These are phyloP conservation scores for Arthrobotrys iridis DNA, from an alignment of 2,329 filamentous ascomycete genomes.

Conservation along the genomic window DNA sequence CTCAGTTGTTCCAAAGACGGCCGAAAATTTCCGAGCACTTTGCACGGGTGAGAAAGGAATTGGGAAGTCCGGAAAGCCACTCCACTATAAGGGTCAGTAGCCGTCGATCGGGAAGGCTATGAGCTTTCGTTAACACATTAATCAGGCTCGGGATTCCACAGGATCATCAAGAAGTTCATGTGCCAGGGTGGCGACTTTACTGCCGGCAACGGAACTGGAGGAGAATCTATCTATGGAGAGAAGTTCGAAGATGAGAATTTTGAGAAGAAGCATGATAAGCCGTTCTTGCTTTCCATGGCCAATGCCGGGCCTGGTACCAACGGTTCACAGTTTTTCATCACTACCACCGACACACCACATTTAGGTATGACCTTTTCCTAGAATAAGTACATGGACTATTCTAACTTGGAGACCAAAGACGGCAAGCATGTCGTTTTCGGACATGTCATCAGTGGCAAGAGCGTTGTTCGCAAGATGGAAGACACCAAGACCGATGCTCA, in stretches of 20 bases:
- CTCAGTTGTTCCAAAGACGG: constrained; percentile 93
- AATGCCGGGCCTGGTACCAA: constrained; percentile 97
- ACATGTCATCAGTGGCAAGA: constrained; percentile 91
- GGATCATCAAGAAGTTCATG: constrained; percentile 98
- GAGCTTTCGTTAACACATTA: constrained; percentile 80
- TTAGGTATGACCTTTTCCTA: background rate
- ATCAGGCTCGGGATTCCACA: constrained; percentile 96
- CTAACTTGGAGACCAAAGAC: constrained; percentile 67
- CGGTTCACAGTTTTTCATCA: constrained; percentile 97
- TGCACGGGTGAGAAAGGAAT: constrained; percentile 91
- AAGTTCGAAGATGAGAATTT: constrained; percentile 95
- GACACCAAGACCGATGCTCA: constrained; percentile 76
- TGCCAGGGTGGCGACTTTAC: constrained; percentile 84
- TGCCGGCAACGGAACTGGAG: constrained; percentile 85
- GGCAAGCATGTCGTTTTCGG: constrained; percentile 98
- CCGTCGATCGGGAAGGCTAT: constrained; percentile 2
- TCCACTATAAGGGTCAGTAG: constrained; percentile 80
- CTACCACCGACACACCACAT: constrained; percentile 69
- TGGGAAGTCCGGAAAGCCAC: constrained; percentile 81
- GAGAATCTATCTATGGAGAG: constrained; percentile 88
- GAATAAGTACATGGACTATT: background rate
- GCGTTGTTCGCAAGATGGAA: constrained; percentile 87
- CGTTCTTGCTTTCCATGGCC: constrained; percentile 91
- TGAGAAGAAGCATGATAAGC: constrained; percentile 88
- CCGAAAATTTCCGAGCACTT: constrained; percentile 97